Evolutionary conservation across 306 rosid genomes (phyloP), one percentile per base, ranked within the genome.

Genomic region (Morella rubra): DNA sequence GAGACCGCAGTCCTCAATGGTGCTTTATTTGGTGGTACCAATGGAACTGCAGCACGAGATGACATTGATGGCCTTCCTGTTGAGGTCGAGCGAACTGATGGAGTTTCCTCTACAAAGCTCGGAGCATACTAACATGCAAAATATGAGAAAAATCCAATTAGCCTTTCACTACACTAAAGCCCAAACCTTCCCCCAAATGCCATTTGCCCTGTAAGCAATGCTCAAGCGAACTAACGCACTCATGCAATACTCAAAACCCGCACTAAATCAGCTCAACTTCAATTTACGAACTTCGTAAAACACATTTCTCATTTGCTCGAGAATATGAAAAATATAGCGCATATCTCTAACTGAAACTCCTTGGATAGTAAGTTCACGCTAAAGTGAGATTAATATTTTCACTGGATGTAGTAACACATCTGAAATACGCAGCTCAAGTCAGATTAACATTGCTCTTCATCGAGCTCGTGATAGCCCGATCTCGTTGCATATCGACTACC

Each of bases 1-100:
- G 90, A 82, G 66, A 85, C 80, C 12, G 89, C 90, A 14, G 90
- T 80, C 89, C 90, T 86, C 73, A 84, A 44, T 11, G 90, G 75
- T 58, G 84, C 76, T 82, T 73, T 84, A 64, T 16, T 84, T 1
- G 91, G 87, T 9, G 88, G 85, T 51, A 84, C 81, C 71, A 76
- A 68, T 13, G 91, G 90, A 49, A n/a, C 32, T 12, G 83, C 81
- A 6, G 91, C 76, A 73, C 75, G 89, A 64, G 81, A 78, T 70
- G 83, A 75, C 74, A 61, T 18, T 52, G 91, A 71, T 14, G 87
- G 71, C 76, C 89, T 82, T 80, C 90, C 93, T 1, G 90, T 44
- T 15, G 91, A 85, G 20, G 87, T 77, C 79, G 93, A 74, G 56
- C 77, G 90, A 44, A 75, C 79, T 6, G 87, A 80, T 18, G 82